Evolutionary conservation across 2,329 filamentous ascomycete genomes (phyloP), one percentile per base, ranked within the genome.

Genomic region (Diaporthe amygdali): DNA sequence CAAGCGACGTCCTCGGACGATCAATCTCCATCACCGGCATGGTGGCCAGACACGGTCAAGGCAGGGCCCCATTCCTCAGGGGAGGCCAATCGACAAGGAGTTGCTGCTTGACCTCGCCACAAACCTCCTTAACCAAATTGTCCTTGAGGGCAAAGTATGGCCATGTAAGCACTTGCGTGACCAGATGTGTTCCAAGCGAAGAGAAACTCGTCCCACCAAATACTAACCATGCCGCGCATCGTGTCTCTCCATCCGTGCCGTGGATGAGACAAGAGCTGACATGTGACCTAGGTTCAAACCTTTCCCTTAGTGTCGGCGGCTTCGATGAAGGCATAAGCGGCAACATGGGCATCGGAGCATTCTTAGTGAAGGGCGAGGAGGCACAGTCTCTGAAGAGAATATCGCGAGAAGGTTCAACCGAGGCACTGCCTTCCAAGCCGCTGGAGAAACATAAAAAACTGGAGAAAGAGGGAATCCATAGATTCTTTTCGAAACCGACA

Each of bases 281-380:
- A 22, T 37, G 22, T 37, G 30, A 49, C 5, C 37, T 27, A 68
- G 66, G 66, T 79, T 87, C 91, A n/a, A 96, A 97, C 78, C 85
- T 99, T 10, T 96, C 94, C 71, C 83, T 98, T 55, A 95, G 93
- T 74, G 94, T 98, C 30, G 92, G 91, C n/a, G 95, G 94, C 0
- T 98, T 98, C 74, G 95, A 98, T 80, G 95, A 98, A 74, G 93
- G 94, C 2, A 85, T 96, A 71, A 90, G 88, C 49, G 93, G 94
- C 6, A 98, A 97, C 78, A 92, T 91, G 85, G 94, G 93, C 41
- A 98, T 99, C 75, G 92, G 93, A 54, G 87, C 89, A 0, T 98
- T 98, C 78, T 85, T 99, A n/a, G 85, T 97, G 32, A 92, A 92
- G 82, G 91, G 91, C 44, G 90, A 92, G 44, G 90, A 92, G 78